Conservation (phyloP, 2,329 filamentous ascomycete species). For the Ceratocystis lukuohia region DNA sequence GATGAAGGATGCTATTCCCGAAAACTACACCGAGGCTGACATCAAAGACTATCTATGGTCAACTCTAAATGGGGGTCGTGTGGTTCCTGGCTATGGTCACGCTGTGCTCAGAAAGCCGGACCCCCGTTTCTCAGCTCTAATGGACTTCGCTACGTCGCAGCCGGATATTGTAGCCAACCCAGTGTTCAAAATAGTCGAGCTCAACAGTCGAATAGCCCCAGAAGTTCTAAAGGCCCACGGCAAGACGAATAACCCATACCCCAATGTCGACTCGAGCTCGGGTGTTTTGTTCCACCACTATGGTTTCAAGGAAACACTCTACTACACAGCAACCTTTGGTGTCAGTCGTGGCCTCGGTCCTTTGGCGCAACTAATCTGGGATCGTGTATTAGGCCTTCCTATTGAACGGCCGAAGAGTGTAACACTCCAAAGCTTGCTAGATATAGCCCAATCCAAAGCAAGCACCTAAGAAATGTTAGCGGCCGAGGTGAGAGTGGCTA, state of each 20-base stretch:
- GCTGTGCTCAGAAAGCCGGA: conserved; percentile 94
- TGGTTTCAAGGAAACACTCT: conserved; percentile 91
- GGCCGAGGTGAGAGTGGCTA: background rate
- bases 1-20: conserved; percentile 82
- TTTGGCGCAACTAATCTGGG: conserved; percentile 90
- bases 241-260: conserved; percentile 96
- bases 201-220: conserved; percentile 84
- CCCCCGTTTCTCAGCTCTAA: conserved; percentile 87
- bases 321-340: conserved; percentile 69
- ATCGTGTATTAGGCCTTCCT: conserved; percentile 79
- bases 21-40: conserved; percentile 63
- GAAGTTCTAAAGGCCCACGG: conserved; percentile 85
- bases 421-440: conserved; percentile 47
- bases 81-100: conserved; percentile 90
- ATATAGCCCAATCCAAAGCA: background rate
- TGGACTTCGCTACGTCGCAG: conserved; percentile 81
- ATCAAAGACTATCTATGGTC: conserved; percentile 85
- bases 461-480: background rate
- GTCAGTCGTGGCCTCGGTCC: conserved; percentile 66
- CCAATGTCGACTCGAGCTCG: conserved; percentile 87
- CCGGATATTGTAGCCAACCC: conserved; percentile 77
- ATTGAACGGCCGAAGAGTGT: conserved; percentile 98
- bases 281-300: conserved; percentile 97
- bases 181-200: conserved; percentile 85
- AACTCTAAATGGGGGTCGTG: conserved; percentile 83